Percentiles rank a stretch among this genome's conserved stretches.
Conservation (phyloP, 75 land plant species). For the Selaginella tamariscina region DNA sequence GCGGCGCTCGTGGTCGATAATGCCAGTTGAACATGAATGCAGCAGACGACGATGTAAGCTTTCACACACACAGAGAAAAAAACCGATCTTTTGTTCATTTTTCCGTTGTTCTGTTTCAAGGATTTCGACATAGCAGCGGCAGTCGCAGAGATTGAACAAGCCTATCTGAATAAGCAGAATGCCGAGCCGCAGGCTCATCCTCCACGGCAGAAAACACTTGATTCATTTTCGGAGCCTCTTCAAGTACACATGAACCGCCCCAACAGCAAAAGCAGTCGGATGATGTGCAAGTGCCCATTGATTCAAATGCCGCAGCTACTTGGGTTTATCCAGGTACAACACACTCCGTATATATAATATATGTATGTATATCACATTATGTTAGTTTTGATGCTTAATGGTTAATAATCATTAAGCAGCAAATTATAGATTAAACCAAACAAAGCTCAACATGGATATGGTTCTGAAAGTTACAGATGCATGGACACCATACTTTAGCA, state of each 20-base stretch:
- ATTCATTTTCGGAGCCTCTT: too few species aligned
- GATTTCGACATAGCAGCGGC: constrained; percentile 93
- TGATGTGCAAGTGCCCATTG: constrained; percentile 26
- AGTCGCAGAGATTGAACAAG: constrained; percentile 62
- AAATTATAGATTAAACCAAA: too few species aligned
- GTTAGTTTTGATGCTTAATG: neutral
- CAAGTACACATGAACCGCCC: neutral
- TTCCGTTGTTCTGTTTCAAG: constrained; percentile 20
- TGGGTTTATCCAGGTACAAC: constrained; percentile 89
- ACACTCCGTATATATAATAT: too few species aligned
- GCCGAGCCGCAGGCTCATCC: neutral
- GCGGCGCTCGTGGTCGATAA: neutral
- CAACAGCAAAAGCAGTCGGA: neutral
- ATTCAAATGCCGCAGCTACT: constrained; percentile 57
- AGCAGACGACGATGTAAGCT: neutral
- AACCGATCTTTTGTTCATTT: neutral
- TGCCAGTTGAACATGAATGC: neutral
- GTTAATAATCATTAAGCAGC: neutral
- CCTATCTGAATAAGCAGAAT: neutral
- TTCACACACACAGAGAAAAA: too few species aligned
- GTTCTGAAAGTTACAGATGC: too few species aligned
- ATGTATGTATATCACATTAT: neutral
- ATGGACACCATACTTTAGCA: too few species aligned
- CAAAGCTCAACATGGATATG: too few species aligned
- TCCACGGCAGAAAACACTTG: neutral